phyloP scores from a whole-genome alignment of 345 rosid species.

The Barbarea vulgaris region DNA sequence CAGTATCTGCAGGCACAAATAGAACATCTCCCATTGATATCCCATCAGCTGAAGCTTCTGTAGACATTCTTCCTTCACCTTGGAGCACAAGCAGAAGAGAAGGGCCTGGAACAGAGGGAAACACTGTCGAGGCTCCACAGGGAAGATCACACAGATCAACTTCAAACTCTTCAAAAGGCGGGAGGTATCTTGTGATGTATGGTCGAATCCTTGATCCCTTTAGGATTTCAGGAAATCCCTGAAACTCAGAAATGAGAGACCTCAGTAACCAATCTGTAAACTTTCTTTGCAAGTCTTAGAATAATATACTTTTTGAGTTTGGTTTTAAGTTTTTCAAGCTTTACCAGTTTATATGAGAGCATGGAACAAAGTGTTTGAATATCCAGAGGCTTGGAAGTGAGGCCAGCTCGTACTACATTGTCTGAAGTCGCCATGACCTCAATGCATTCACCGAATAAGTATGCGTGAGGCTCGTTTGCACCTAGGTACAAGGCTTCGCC shows the following conservation, averaged over 20 bases:
- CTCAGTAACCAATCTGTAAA: conserved; percentile 13
- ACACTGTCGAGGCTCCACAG: conserved; percentile 57
- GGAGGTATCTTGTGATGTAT: conserved; percentile 77
- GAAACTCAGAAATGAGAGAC: conserved; percentile 35
- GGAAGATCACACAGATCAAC: conserved; percentile 80
- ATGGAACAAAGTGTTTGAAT: conserved; percentile 87
- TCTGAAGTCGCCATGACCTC: conserved; percentile 99
- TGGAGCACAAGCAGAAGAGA: conserved; percentile 64
- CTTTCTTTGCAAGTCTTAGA: neutral
- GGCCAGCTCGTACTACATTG: conserved; percentile 98
- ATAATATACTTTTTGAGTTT: neutral
- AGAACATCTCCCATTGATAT: conserved; percentile 73
- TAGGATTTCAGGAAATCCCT: conserved; percentile 91
- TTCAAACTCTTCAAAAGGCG: conserved; percentile 94
- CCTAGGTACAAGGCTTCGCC: conserved; percentile 97
- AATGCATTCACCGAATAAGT: conserved; percentile 81
- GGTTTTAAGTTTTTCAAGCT: neutral
- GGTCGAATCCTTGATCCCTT: conserved; percentile 68
- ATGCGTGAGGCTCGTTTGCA: conserved; percentile 96
- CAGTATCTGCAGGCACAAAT: conserved; percentile 72
- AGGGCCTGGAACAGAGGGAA: conserved; percentile 78
- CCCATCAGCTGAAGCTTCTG: conserved; percentile 44
- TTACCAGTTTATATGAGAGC: conserved; percentile 95
- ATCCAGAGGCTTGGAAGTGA: conserved; percentile 90
- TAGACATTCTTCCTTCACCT: conserved; percentile 65